Conservation (phyloP, 2,329 filamentous ascomycete species). For the Ophiostoma ulmi region DNA sequence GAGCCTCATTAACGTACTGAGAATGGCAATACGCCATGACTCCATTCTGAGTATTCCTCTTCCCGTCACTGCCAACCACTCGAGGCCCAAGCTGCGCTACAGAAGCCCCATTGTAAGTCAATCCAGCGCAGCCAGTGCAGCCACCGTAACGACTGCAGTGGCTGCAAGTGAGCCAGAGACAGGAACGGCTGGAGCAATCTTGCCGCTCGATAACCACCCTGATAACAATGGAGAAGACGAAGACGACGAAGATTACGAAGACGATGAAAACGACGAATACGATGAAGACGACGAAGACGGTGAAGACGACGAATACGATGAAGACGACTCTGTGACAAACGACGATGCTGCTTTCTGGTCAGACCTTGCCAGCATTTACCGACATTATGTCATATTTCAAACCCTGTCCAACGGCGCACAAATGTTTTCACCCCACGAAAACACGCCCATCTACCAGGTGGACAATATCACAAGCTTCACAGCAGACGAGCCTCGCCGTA, state of each 20-base stretch:
- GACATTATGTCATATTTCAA: neutral
- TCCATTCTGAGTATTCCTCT: neutral
- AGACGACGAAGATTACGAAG: neutral
- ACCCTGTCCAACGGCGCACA: neutral
- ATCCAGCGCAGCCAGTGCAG: neutral
- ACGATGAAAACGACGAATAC: neutral
- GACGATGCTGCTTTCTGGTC: conserved; percentile 14
- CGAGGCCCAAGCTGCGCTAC: neutral
- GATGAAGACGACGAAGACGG: neutral
- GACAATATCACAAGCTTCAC: neutral
- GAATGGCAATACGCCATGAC: neutral
- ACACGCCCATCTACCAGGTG: neutral
- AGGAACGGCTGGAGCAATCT: neutral
- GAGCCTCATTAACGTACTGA: neutral
- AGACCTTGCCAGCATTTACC: neutral
- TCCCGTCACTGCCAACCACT: neutral
- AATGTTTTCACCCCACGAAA: neutral
- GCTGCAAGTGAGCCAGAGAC: neutral
- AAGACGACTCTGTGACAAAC: neutral
- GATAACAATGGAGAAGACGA: neutral
- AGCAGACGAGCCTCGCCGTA: neutral
- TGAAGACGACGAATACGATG: conserved; percentile 29
- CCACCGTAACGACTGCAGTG: neutral
- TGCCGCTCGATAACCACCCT: neutral
- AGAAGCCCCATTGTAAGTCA: neutral